These are phyloP conservation scores for Spirogloea muscicola DNA, from an alignment of 139 green algal species.

Conservation along the genomic window DNA sequence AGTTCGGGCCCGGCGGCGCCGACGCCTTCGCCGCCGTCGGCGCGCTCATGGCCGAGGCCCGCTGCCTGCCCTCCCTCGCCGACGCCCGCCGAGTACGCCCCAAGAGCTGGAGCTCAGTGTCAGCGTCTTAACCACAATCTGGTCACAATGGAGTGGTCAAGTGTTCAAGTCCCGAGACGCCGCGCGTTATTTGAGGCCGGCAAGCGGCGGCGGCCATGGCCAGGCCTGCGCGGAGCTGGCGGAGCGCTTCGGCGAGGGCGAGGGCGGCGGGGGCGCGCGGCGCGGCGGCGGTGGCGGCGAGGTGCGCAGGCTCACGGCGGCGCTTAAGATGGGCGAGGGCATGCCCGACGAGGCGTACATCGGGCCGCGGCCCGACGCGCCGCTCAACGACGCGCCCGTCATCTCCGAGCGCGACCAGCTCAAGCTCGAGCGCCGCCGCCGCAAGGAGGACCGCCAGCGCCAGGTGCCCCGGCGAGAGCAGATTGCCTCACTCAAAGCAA, in stretches of 20 bases:
- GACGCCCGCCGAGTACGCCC: conserved; percentile 6
- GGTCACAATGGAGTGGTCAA: too few relatives aligned
- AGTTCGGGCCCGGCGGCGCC: conserved; percentile 9
- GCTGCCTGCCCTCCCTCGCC: background rate
- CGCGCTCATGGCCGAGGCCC: conserved; percentile 12
- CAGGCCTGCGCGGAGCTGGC: too few relatives aligned
- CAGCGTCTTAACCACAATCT: too few relatives aligned
- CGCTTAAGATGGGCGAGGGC: conserved; percentile 8
- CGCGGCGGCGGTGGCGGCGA: too few relatives aligned
- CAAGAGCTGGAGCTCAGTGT: background rate
- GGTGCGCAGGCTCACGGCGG: background rate
- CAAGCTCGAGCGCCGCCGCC: conserved; percentile 34
- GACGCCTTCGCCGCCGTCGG: conserved; percentile 29
- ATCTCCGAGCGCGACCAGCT: conserved; percentile 22
- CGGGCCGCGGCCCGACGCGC: background rate
- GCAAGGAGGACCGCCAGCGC: conserved; percentile 42
- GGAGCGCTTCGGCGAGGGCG: too few relatives aligned
- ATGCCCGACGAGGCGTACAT: background rate
- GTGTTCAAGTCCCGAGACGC: too few relatives aligned
- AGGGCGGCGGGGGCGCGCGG: too few relatives aligned
- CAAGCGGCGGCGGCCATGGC: too few relatives aligned
- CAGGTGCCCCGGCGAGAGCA: conserved; percentile 11
- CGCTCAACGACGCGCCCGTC: too few relatives aligned
- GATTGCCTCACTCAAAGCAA: background rate
- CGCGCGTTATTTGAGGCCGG: too few relatives aligned